phyloP scores from a whole-genome alignment of 805 yeast species.

The Tetrapisispora fleetii region DNA sequence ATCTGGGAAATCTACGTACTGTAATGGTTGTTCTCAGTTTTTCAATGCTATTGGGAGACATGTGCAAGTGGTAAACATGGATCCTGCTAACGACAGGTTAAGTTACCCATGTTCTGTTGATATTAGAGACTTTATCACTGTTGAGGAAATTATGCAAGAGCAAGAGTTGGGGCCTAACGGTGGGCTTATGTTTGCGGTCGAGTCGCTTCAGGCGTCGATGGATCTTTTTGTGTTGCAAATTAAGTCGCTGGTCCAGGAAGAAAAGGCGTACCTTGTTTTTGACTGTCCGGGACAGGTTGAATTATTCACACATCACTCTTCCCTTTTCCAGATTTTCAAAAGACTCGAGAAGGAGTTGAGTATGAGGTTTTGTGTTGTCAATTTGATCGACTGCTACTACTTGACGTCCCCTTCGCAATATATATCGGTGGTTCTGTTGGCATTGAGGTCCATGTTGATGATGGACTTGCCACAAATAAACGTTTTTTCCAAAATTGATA shows the following conservation, averaged over 20 bases:
- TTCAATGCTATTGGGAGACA: slow-evolving; percentile 89
- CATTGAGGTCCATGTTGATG: slow-evolving; percentile 87
- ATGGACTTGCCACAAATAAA: slow-evolving; percentile 88
- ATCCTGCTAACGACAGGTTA: slow-evolving; percentile 75
- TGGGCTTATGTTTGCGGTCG: slow-evolving; percentile 82
- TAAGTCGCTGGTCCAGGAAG: slow-evolving; percentile 43
- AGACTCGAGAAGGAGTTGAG: slow-evolving; percentile 53
- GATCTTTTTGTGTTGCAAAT: slow-evolving; percentile 52
- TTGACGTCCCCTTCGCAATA: slow-evolving; percentile 84
- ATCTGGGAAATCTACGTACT: slow-evolving; percentile 90
- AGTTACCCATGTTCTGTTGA: slow-evolving; percentile 70
- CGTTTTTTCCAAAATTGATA: slow-evolving; percentile 85
- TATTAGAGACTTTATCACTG: slow-evolving; percentile 62
- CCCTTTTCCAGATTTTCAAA: slow-evolving; percentile 59
- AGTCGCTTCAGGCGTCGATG: slow-evolving; percentile 45
- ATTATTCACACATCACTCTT: slow-evolving; percentile 79
- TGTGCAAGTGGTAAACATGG: slow-evolving; percentile 75
- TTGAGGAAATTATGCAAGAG: slow-evolving; percentile 71
- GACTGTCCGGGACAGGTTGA: slow-evolving; percentile 98
- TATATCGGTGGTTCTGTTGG: slow-evolving; percentile 66
- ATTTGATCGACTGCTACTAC: slow-evolving; percentile 73
- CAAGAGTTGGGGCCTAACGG: slow-evolving; percentile 77
- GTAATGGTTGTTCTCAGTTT: slow-evolving; percentile 87
- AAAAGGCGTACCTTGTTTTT: slow-evolving; percentile 58
- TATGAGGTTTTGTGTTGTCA: slow-evolving; percentile 73